A percentile compares a stretch with the other conserved stretches of the same genome.
phyloP scores from a whole-genome alignment of 192 early-diverging fungal genomes.

The Backusella macrospora region DNA sequence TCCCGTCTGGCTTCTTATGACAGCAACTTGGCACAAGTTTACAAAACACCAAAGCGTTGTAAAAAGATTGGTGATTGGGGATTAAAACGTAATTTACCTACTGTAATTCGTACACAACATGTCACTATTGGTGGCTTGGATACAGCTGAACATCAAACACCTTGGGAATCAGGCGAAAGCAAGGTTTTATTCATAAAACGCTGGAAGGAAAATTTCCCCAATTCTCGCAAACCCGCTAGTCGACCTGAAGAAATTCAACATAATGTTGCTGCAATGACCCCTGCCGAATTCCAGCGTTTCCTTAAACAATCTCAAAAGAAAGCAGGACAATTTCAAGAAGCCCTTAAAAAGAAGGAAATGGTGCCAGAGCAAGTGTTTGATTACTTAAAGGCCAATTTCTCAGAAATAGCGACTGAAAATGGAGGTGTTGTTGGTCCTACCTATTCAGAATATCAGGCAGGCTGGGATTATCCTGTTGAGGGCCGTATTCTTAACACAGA shows the following conservation, averaged over 20 bases:
- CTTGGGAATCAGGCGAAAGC: conserved; percentile 63
- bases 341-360: conserved; percentile 29
- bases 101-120: conserved; percentile 58
- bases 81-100: conserved; percentile 72
- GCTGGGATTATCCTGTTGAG: conserved; percentile 46
- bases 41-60: conserved; percentile 58
- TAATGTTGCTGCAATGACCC: conserved; percentile 62
- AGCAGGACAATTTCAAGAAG: conserved; percentile 36
- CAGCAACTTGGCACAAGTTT: conserved; percentile 69
- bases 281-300: conserved; percentile 62
- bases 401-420: conserved; percentile 12
- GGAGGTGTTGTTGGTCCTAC: conserved; percentile 47
- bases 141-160: conserved; percentile 71
- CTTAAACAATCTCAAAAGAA: conserved; percentile 56
- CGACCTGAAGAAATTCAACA: conserved; percentile 42
- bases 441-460: conserved; percentile 48
- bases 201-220: conserved; percentile 78
- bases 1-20: conserved; percentile 74
- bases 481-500: conserved; percentile 65
- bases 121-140: conserved; percentile 63
- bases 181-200: conserved; percentile 58
- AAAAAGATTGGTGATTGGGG: conserved; percentile 72
- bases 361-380: conserved; percentile 39
- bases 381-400: conserved; percentile 31
- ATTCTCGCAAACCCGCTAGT: conserved; percentile 52